Conservation (phyloP, 257 asterid genomes). For the Petunia secreta region DNA sequence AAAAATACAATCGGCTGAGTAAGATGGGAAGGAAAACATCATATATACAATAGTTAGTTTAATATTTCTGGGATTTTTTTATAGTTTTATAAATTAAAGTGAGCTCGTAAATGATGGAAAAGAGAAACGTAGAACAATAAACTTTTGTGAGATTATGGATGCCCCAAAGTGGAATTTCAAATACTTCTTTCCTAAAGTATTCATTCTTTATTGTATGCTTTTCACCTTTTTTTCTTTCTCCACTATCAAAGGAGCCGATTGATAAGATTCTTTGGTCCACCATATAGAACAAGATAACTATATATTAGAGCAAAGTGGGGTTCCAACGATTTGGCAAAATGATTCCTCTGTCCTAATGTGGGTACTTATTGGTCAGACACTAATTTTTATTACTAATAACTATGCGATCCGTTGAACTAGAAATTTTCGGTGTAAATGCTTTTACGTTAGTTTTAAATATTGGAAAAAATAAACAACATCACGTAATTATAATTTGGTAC, state of each 20-base stretch:
- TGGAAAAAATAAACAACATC: not conserved
- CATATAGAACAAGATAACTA: not conserved
- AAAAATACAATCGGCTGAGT: no score
- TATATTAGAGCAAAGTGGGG: not conserved
- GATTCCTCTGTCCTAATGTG: not conserved
- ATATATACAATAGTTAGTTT: no score
- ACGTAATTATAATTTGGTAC: not conserved
- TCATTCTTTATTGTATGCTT: not conserved
- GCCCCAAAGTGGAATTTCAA: not conserved
- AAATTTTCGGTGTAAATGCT: no score
- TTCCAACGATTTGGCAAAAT: not conserved
- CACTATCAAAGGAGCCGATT: conserved; percentile 23
- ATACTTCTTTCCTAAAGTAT: not conserved
- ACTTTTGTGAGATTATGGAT: not conserved
- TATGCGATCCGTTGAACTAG: not conserved
- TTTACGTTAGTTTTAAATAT: no score
- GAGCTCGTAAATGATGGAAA: not conserved
- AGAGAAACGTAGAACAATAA: not conserved
- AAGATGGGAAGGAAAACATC: no score
- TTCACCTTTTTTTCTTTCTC: not conserved
- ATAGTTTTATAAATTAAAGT: not conserved
- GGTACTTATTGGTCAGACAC: not conserved
- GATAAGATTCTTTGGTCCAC: conserved; percentile 27
- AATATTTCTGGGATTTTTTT: no score
- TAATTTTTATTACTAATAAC: no score